A percentile compares a stretch with the other conserved stretches of the same genome.
Evolutionary conservation across 768 basidiomycete species (phyloP).

Genomic region (Mycena vulgaris): DNA sequence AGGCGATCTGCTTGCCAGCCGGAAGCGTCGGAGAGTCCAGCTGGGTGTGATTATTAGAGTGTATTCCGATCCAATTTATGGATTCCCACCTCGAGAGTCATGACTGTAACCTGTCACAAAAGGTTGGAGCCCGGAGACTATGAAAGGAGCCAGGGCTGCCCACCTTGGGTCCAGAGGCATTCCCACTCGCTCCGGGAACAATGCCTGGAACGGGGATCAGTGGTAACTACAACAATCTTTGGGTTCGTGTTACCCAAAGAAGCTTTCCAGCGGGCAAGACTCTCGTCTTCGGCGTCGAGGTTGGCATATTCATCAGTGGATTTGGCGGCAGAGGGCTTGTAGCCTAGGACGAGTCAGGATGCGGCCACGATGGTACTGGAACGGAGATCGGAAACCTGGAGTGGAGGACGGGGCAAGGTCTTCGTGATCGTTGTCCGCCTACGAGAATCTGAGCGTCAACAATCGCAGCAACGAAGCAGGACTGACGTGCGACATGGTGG

Average conservation of each 20-base stretch:
- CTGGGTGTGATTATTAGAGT: constrained; percentile 20
- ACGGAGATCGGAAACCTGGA: constrained; percentile 64
- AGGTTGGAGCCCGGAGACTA: constrained; percentile 36
- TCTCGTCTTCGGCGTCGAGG: constrained; percentile 93
- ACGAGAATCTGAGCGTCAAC: constrained; percentile 15
- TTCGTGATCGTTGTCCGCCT: constrained; percentile 74
- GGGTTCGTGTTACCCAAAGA: constrained; percentile 82
- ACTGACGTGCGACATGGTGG: constrained; percentile 32
- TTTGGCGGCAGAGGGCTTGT: constrained; percentile 80
- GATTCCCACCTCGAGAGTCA: constrained; percentile 71
- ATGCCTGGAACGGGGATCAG: constrained; percentile 65
- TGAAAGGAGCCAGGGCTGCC: constrained; percentile 18
- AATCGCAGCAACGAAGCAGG: background rate
- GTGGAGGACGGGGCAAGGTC: constrained; percentile 79
- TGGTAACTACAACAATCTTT: constrained; percentile 70
- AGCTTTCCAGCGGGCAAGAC: constrained; percentile 95
- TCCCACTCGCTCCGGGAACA: constrained; percentile 62
- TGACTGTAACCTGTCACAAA: constrained; percentile 72
- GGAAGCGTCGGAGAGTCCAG: constrained; percentile 84
- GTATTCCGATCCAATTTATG: background rate
- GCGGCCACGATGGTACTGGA: constrained; percentile 11
- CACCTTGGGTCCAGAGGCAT: constrained; percentile 78
- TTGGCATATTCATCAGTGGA: constrained; percentile 86
- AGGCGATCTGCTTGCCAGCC: constrained; percentile 69
- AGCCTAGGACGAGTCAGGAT: constrained; percentile 63